These are phyloP conservation scores for Eruca vesicaria DNA, from an alignment of 441 rosid genomes.

Conservation along the genomic window DNA sequence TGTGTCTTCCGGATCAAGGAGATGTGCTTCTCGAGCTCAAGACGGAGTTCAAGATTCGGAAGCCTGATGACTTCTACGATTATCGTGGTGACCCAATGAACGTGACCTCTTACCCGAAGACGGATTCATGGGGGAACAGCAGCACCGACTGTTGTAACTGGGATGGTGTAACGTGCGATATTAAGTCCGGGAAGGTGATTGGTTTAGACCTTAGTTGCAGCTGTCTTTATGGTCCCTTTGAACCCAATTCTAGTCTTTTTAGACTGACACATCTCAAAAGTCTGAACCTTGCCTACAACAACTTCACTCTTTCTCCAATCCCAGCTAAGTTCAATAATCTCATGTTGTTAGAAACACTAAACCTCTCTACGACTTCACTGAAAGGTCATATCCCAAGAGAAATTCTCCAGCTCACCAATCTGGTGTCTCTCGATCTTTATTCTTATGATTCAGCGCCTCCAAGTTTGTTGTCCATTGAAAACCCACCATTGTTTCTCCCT, in stretches of 20 bases:
- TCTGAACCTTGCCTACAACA: background rate
- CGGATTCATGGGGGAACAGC: background rate
- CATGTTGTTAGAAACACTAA: background rate
- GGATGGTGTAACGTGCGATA: background rate
- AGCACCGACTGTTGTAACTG: background rate
- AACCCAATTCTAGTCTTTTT: background rate
- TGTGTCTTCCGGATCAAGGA: background rate
- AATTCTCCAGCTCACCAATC: no score
- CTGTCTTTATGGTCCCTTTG: background rate
- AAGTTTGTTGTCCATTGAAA: no score
- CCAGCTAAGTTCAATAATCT: background rate
- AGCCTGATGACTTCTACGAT: background rate
- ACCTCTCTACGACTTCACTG: no score
- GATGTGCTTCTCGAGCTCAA: background rate
- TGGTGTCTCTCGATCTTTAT: no score
- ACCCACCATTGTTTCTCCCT: no score
- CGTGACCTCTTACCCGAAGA: background rate
- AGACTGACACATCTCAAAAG: background rate
- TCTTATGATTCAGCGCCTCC: no score
- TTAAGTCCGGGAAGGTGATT: background rate
- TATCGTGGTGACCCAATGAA: background rate
- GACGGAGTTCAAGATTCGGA: background rate
- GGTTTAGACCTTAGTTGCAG: no score
- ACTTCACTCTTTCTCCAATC: background rate
- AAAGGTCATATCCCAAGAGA: no score